Evolutionary conservation across 2,329 filamentous ascomycete genomes (phyloP), one percentile per base, ranked within the genome.

Genomic region (Microdochium nivale): DNA sequence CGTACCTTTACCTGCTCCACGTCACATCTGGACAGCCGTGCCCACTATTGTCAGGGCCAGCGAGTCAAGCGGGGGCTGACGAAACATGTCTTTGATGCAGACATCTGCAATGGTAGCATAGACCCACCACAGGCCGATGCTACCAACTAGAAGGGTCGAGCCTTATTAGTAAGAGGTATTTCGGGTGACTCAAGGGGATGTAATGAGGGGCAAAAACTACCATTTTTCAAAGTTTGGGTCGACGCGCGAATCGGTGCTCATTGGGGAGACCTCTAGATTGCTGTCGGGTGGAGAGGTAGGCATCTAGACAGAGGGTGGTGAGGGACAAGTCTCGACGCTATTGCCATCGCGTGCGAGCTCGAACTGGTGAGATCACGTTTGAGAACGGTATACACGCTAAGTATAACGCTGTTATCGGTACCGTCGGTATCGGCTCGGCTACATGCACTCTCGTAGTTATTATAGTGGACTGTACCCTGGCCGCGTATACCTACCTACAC

Each of bases 391-490:
- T 55, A 2, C 69, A 64, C 0, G 74, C 60, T 1, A 68, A 69
- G 25, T 80, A 85, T 61, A 81, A 86, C 53, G 67, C 85, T 19
- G 71, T 87, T 50, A 60, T 87, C 47, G 83, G 82, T 9, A 81
- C 81, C 2, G 83, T 86, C 60, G 83, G 83, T 5, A 86, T 88
- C 58, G 83, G 83, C 14, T 87, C 84, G 0, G 72, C 67, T 16
- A 78, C 83, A 0, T 80, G 84, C 43, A 66, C 70, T n/a, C 71
- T 81, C 47, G 68, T 87, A 16, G 84, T 81, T n/a, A 73, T 87
- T 48, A 65, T 70, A 47, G 79, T 81, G 0, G 78, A 77, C 48
- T 82, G 79, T 64, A 73, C 72, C 16, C 76, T 81, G 0, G 74
- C 83, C 0, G 75, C 79, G 3, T 78, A 76, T 2, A 80, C 75